Percentiles rank a stretch among this genome's conserved stretches.
Conservation (phyloP, 768 basidiomycete species). For the Rhodotorula graminis region DNA sequence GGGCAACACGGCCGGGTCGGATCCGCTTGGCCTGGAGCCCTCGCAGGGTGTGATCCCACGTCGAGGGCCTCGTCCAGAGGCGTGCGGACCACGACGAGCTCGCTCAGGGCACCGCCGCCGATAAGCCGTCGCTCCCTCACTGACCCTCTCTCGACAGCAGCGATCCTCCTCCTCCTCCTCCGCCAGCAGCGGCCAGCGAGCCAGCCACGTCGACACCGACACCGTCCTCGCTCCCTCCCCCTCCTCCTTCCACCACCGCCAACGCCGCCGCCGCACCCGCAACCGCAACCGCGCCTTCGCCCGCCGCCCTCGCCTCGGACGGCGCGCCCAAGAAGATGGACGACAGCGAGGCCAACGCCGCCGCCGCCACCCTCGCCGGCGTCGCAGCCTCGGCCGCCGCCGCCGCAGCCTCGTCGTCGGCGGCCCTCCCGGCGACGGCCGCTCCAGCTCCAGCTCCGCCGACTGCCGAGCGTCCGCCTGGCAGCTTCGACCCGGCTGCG, state of each 20-base stretch:
- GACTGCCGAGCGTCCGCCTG: background rate
- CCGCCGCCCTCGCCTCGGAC: background rate
- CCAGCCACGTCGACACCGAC: background rate
- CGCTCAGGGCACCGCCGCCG: too few species aligned
- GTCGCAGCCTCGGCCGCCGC: background rate
- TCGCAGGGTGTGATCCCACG: too few species aligned
- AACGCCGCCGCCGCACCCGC: background rate
- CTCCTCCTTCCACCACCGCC: background rate
- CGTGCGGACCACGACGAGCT: too few species aligned
- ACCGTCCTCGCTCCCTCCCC: background rate
- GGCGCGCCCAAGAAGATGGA: background rate
- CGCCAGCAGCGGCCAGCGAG: too few species aligned
- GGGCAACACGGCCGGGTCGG: too few species aligned
- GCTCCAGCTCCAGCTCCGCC: background rate
- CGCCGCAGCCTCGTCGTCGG: background rate
- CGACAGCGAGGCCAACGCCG: slow-evolving; percentile 3
- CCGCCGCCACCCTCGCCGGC: background rate
- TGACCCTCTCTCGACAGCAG: too few species aligned
- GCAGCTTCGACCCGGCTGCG: slow-evolving; percentile 29
- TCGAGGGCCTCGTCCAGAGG: too few species aligned
- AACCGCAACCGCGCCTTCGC: background rate
- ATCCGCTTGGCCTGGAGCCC: too few species aligned
- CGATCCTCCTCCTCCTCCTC: too few species aligned
- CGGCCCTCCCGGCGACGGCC: background rate
- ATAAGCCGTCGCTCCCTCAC: too few species aligned